Evolutionary conservation across 2,329 filamentous ascomycete species (phyloP), one percentile per base, ranked within the genome.

Genomic region (Monosporascus sp.): DNA sequence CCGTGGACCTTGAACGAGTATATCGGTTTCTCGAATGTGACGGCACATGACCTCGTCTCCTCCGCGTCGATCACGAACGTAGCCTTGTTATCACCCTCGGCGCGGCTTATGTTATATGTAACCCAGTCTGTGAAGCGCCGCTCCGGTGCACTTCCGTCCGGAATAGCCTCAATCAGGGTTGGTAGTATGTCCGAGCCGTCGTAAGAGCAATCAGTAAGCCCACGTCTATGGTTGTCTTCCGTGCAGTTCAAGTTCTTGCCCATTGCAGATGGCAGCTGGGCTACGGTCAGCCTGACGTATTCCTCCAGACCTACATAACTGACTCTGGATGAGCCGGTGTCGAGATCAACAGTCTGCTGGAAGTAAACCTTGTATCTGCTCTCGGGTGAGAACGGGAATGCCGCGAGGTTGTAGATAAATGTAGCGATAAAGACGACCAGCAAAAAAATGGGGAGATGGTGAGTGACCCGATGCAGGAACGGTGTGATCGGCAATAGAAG

Each of bases 341-440:
- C 88, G 9, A 96, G 79, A 60, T 96, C 82, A 48, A 97, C 76
- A 9, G 82, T 81, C 68, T 99, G 92, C 49, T 89, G 76, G 69
- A 97, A 97, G 70, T 86, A 95, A 48, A 93, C 78, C 70, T 97
- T 97, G 69, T 96, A 84, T 38, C 90, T 82, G 66, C 86, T 88
- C 55, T 84, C 79, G 22, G 81, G 74, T 0, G 90, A 94, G 71
- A 97, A 97, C 0, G 94, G 94, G 69, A 96, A 97, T 1, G 89
- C 89, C 2, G 82, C 73, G 5, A 97, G 80, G 65, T 95, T 96
- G 75, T 96, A 97, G 52, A 92, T 80, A 28, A 95, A 73, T 1
- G 91, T 95, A 31, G 79, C 89, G 24, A 83, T 65, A 56, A 91
- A 89, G 8, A 96, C 74, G 14, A 86, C 66, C 28, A 95, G 77